These are phyloP conservation scores for Naganishia sp. DNA, from an alignment of 1,284 basidiomycete genomes.

Conservation along the genomic window DNA sequence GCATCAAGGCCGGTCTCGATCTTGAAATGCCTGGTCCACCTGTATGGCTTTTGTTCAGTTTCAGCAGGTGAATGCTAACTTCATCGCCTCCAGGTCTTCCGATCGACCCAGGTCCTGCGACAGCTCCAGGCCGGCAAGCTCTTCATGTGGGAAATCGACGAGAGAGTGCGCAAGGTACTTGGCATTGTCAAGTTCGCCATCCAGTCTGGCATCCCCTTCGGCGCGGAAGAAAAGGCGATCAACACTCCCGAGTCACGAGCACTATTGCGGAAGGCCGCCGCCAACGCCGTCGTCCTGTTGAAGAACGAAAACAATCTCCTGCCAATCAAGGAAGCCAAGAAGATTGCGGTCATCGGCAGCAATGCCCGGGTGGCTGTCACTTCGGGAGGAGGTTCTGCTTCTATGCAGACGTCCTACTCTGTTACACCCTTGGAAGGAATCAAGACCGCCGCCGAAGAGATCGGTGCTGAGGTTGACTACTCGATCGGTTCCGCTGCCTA, in stretches of 20 bases:
- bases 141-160: constrained; percentile 65
- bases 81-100: constrained; percentile 33
- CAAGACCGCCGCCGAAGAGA: constrained; percentile 41
- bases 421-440: constrained; percentile 64
- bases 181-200: constrained; percentile 36
- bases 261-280: constrained; percentile 64
- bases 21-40: constrained; percentile 67
- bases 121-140: constrained; percentile 67
- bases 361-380: constrained; percentile 58
- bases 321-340: constrained; percentile 53
- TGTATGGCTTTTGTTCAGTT: no score
- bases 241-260: constrained; percentile 57
- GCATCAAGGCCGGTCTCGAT: constrained; percentile 71
- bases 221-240: constrained; percentile 53
- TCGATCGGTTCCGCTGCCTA: constrained; percentile 36
- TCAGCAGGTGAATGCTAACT: no score
- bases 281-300: constrained; percentile 67
- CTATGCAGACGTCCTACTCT: constrained; percentile 58
- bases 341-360: constrained; percentile 58
- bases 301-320: constrained; percentile 64
- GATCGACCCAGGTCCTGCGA: constrained; percentile 58
- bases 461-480: constrained; percentile 37
- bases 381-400: constrained; percentile 60
- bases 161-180: constrained; percentile 64
- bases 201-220: constrained; percentile 38